These are phyloP conservation scores for Camptophora hylomeconis DNA, from an alignment of 2,329 filamentous ascomycete species.

Conservation along the genomic window DNA sequence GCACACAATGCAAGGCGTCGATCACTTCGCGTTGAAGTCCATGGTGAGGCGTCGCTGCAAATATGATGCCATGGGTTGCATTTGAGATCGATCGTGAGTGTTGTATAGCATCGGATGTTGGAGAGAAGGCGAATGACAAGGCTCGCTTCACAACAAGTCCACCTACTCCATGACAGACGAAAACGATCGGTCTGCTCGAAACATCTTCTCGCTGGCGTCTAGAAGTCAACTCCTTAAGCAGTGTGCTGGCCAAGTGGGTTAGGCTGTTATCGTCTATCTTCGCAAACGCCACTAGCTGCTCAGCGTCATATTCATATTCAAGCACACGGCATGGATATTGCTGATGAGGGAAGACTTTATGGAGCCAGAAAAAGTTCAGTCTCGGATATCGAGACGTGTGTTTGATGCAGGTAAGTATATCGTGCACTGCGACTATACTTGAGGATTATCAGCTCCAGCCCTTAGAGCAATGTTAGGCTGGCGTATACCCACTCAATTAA, in stretches of 20 bases:
- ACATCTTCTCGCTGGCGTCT: background rate
- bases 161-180: slow-evolving; percentile 1
- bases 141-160: slow-evolving; percentile 1
- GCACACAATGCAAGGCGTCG: background rate
- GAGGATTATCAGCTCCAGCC: too few species aligned
- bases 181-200: background rate
- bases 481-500: too few species aligned
- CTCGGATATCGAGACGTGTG: too few species aligned
- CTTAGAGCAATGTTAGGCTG: too few species aligned
- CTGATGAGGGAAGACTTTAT: too few species aligned
- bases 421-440: slow-evolving; percentile 1
- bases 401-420: too few species aligned
- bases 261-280: too few species aligned
- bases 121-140: background rate
- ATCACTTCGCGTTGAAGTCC: too few species aligned
- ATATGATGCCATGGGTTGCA: background rate
- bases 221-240: background rate
- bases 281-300: too few species aligned
- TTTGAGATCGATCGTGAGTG: background rate
- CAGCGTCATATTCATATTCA: too few species aligned
- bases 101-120: background rate
- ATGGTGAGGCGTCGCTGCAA: background rate
- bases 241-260: background rate
- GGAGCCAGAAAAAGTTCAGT: too few species aligned
- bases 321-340: too few species aligned